Conservation (phyloP, 2,329 filamentous ascomycete species). For the Ophiostoma perfectum region DNA sequence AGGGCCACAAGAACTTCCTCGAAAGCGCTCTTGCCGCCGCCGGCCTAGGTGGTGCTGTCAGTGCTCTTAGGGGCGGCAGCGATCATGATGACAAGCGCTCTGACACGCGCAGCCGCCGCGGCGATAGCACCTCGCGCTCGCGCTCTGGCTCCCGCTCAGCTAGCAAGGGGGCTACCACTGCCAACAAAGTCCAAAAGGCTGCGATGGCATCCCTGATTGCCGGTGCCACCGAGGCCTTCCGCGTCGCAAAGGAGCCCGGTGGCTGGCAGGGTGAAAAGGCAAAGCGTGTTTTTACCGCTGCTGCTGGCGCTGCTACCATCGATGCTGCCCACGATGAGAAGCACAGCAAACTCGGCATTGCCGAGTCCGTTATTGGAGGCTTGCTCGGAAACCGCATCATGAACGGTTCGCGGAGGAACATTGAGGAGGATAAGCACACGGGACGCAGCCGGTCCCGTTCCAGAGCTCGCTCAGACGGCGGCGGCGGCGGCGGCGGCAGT, state of each 20-base stretch:
- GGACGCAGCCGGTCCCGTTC: slow-evolving; percentile 67
- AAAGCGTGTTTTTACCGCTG: slow-evolving; percentile 84
- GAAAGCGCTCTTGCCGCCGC: slow-evolving; percentile 59
- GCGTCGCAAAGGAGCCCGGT: slow-evolving; percentile 80
- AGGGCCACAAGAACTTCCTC: slow-evolving; percentile 59
- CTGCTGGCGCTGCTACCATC: slow-evolving; percentile 77
- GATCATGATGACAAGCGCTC: slow-evolving; percentile 36
- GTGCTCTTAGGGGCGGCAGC: slow-evolving; percentile 48
- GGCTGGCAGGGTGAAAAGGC: slow-evolving; percentile 88
- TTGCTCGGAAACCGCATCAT: slow-evolving; percentile 79
- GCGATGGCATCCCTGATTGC: slow-evolving; percentile 87
- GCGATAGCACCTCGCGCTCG: slow-evolving; percentile 28
- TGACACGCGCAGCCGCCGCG: slow-evolving; percentile 44
- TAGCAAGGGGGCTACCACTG: slow-evolving; percentile 42
- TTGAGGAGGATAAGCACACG: slow-evolving; percentile 54
- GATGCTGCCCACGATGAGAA: slow-evolving; percentile 69
- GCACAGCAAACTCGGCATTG: slow-evolving; percentile 75
- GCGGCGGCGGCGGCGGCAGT: slow-evolving; percentile 38
- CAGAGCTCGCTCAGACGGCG: slow-evolving; percentile 41
- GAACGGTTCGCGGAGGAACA: slow-evolving; percentile 68
- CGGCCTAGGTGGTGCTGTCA: slow-evolving; percentile 57
- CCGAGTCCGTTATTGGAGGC: slow-evolving; percentile 84
- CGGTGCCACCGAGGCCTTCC: slow-evolving; percentile 87
- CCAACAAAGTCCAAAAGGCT: slow-evolving; percentile 70
- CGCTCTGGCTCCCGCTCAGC: slow-evolving; percentile 48